Conservation (phyloP, 2,329 filamentous ascomycete species). For the Chalara sp. region DNA sequence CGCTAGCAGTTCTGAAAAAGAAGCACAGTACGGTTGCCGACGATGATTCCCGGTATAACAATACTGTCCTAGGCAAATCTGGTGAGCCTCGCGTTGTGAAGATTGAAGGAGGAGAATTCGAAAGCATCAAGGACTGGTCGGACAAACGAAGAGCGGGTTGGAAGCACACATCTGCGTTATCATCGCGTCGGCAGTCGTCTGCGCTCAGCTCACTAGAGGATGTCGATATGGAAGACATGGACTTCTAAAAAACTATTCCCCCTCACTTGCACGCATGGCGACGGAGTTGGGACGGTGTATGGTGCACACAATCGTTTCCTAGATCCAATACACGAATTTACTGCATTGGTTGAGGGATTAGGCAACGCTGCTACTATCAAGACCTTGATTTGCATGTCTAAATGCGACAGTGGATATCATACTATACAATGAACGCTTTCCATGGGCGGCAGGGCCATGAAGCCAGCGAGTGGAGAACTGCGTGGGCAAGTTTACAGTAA, state of each 20-base stretch:
- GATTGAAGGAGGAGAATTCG: constrained; percentile 69
- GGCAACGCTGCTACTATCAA: too few relatives aligned
- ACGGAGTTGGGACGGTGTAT: constrained; percentile 19
- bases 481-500: too few relatives aligned
- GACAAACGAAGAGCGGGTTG: constrained; percentile 28
- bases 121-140: constrained; percentile 62
- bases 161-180: constrained; percentile 8
- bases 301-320: neutral
- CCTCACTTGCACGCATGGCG: constrained; percentile 19
- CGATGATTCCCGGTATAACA: constrained; percentile 79
- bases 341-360: too few relatives aligned
- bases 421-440: too few relatives aligned
- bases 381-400: too few relatives aligned
- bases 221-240: constrained; percentile 24
- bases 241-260: constrained; percentile 14
- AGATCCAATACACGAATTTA: too few relatives aligned
- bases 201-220: constrained; percentile 27
- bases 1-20: constrained; percentile 66
- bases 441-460: too few relatives aligned
- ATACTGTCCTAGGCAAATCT: constrained; percentile 72
- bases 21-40: constrained; percentile 73
- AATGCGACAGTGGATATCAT: too few relatives aligned
- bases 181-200: constrained; percentile 23
- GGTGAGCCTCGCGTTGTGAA: constrained; percentile 65
- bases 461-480: too few relatives aligned